These are phyloP conservation scores for Saccharomycopsis javanensis DNA, from an alignment of 805 yeast species.

Conservation along the genomic window DNA sequence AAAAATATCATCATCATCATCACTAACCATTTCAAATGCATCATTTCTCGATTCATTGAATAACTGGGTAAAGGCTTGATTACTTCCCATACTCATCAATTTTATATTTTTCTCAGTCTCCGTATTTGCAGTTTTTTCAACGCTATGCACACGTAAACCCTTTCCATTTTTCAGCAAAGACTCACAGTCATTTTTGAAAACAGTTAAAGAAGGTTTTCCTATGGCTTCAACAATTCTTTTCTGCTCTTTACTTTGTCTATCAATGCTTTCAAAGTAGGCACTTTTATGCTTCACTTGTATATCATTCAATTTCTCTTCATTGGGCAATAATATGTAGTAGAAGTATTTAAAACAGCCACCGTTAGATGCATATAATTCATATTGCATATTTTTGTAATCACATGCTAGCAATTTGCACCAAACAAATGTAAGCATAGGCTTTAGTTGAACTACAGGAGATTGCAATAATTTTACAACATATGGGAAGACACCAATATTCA, in stretches of 20 bases:
- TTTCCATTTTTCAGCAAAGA: neutral
- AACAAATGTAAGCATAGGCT: conserved; percentile 87
- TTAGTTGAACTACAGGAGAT: conserved; percentile 90
- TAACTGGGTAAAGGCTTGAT: neutral
- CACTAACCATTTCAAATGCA: neutral
- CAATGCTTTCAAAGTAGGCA: conserved; percentile 19
- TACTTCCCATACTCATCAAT: neutral
- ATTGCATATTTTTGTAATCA: conserved; percentile 82
- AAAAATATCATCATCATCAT: conserved; percentile 2
- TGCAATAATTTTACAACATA: conserved; percentile 84
- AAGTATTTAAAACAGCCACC: conserved; percentile 35
- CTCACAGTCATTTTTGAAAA: conserved; percentile 1
- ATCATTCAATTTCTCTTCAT: conserved; percentile 17
- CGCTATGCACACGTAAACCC: no score
- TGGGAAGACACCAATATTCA: conserved; percentile 93
- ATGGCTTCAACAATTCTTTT: conserved; percentile 14
- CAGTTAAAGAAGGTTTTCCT: conserved; percentile 16
- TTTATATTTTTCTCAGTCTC: neutral
- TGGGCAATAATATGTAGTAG: conserved; percentile 59
- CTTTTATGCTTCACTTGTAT: conserved; percentile 14
- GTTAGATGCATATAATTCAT: conserved; percentile 44
- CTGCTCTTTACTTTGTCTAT: conserved; percentile 16
- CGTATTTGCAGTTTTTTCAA: neutral
- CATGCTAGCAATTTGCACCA: conserved; percentile 98
- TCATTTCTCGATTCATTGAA: neutral